Conservation (phyloP, 139 green algal genomes). For the Tetradesmus obliquus region DNA sequence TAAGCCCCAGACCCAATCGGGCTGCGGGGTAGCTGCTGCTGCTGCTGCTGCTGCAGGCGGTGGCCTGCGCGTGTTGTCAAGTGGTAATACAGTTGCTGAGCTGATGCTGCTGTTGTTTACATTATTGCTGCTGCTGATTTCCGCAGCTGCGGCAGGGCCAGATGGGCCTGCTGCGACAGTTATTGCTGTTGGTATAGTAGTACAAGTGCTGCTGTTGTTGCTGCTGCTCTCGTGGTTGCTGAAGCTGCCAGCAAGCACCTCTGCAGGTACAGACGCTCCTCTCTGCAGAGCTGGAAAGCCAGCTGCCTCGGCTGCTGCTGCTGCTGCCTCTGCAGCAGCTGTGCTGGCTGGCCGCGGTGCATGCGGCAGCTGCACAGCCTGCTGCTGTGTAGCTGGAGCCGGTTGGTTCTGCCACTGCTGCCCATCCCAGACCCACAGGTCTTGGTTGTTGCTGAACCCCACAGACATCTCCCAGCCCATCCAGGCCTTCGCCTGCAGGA, state of each 20-base stretch:
- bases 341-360: background rate
- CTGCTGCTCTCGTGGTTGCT: background rate
- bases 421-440: constrained; percentile 55
- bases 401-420: constrained; percentile 37
- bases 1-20: constrained; percentile 39
- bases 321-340: background rate
- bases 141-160: background rate
- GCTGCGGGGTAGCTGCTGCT: background rate
- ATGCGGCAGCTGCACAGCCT: background rate
- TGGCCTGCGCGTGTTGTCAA: background rate
- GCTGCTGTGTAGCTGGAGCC: constrained; percentile 31
- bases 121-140: background rate
- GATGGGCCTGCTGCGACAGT: background rate
- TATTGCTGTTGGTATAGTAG: background rate
- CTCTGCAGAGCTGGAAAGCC: background rate
- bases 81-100: background rate
- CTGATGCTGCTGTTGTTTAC: background rate
- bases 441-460: constrained; percentile 44
- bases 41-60: constrained; percentile 10
- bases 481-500: constrained; percentile 62
- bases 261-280: background rate
- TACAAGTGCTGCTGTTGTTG: background rate
- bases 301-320: background rate
- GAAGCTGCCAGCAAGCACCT: constrained; percentile 1
- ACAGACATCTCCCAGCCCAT: constrained; percentile 63